phyloP scores from a whole-genome alignment of 2,329 filamentous ascomycete genomes.

The Phyllosticta capitalensis region DNA sequence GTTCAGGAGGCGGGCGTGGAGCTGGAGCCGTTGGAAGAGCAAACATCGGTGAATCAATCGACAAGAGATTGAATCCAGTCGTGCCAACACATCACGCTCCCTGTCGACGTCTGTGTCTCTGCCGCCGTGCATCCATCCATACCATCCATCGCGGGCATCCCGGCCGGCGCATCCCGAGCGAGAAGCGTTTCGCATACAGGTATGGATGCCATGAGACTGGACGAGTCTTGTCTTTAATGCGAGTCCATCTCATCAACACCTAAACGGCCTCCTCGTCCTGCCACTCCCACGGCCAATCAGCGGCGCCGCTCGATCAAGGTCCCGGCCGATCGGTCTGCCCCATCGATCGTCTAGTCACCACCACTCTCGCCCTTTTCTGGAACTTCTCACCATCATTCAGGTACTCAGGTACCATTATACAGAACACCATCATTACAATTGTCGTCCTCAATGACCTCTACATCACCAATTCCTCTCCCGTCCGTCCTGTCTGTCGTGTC shows the following conservation, averaged over 20 bases:
- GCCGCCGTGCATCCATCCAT: not conserved
- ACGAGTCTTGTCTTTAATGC: not conserved
- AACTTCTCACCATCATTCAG: not conserved
- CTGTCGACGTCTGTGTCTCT: not conserved
- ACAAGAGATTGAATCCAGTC: not conserved
- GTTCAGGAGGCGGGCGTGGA: not conserved
- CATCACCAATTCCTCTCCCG: not conserved
- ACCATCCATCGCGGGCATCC: not conserved
- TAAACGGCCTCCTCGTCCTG: not conserved
- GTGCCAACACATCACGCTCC: not conserved
- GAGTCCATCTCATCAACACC: not conserved
- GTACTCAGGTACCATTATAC: not conserved
- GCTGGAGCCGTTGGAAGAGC: not conserved
- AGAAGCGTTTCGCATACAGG: not conserved
- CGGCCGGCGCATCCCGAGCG: not conserved
- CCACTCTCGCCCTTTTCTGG: not conserved
- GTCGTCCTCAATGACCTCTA: no score
- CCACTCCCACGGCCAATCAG: conserved; percentile 3
- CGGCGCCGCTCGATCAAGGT: not conserved
- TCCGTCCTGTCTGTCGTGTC: not conserved
- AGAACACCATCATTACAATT: no score
- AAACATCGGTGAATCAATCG: not conserved
- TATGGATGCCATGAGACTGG: not conserved
- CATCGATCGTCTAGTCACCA: not conserved
- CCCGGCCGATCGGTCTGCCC: not conserved